Evolutionary conservation across 106 monocot genomes (phyloP), one percentile per base, ranked within the genome.

Genomic region (Allium sativum): DNA sequence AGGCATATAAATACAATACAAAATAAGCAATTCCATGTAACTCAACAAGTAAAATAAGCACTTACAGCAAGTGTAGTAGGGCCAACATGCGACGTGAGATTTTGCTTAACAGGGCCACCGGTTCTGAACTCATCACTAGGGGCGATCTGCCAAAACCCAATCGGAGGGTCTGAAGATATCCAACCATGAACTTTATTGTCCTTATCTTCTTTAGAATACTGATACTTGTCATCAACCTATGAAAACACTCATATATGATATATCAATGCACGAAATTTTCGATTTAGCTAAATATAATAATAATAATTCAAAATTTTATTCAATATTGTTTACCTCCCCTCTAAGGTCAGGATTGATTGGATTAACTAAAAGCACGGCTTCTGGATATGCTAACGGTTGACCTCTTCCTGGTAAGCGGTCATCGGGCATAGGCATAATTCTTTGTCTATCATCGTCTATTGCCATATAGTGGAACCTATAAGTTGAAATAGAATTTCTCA

Each of bases 191-290:
- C 88, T 18, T 56, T 72, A 68, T 75, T 96, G 59, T 90, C 81
- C 71, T 84, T 79, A 63, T 96, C 67, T 4, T 96, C 81, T 45
- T 72, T 75, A 0, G 95, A 96, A 48, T 96, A 96, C 59, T 96
- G 95, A 22, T 90, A 96, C 64, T 96, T 96, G 64, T 96, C 95
- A 73, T 96, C 95, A 55, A 96, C 95, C 95, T 96, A 48, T 18
- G 16, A 0, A 61, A 44, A 40, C 51, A 74, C 55, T 56, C 31
- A 31, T 31, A 31, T 31, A 31, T 31, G 31, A 31, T 31, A 31
- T 31, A 31, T 31, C 31, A 31, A 31, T 31, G 31, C 31, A 31
- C 5, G 1, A 31, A 31, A 31, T 31, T 31, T 3, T 31, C 31
- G 31, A 31, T 3, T 31, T 31, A 31, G 31, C 31, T 31, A 31